phyloP scores from a whole-genome alignment of 2,329 filamentous ascomycete genomes.

The Xylariaceae sp. region DNA sequence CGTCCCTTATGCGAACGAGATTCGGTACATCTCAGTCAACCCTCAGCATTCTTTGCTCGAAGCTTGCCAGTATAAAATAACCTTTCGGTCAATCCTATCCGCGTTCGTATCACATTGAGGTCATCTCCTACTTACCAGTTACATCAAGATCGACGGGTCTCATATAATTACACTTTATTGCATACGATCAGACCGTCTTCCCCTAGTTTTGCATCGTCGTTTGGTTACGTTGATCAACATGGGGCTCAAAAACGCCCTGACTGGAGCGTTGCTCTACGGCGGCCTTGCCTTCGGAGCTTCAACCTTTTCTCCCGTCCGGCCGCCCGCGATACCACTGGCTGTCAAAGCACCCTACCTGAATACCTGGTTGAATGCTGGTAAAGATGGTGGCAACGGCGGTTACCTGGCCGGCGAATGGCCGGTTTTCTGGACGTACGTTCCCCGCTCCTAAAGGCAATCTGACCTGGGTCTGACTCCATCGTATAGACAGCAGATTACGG shows the following conservation, averaged over 20 bases:
- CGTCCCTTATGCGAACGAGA: conserved; percentile 6
- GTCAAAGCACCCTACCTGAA: conserved; percentile 72
- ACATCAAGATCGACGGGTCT: conserved; percentile 4
- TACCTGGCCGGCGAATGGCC: conserved; percentile 66
- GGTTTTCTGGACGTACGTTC: conserved; percentile 60
- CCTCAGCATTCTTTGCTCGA: conserved; percentile 9
- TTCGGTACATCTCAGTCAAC: conserved; percentile 9
- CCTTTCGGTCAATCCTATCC: conserved; percentile 8
- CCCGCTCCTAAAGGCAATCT: neutral
- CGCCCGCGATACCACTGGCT: conserved; percentile 64
- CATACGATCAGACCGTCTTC: neutral
- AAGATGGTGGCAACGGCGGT: conserved; percentile 56
- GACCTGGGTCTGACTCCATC: conserved; percentile 14
- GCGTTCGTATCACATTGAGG: conserved; percentile 17
- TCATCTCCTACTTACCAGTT: conserved; percentile 11
- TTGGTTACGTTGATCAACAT: conserved; percentile 18
- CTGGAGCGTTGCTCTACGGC: conserved; percentile 28
- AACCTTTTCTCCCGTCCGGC: conserved; percentile 57
- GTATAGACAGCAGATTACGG: conserved; percentile 48
- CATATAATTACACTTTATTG: conserved; percentile 4
- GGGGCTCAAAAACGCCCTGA: conserved; percentile 25
- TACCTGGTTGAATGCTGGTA: conserved; percentile 60
- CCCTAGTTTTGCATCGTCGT: neutral
- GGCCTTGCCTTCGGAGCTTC: conserved; percentile 37
- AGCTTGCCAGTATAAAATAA: conserved; percentile 22